Base-by-base conservation (phyloP, 2,329 filamentous ascomycete genomes). In the Neofusicoccum cordaticola region DNA sequence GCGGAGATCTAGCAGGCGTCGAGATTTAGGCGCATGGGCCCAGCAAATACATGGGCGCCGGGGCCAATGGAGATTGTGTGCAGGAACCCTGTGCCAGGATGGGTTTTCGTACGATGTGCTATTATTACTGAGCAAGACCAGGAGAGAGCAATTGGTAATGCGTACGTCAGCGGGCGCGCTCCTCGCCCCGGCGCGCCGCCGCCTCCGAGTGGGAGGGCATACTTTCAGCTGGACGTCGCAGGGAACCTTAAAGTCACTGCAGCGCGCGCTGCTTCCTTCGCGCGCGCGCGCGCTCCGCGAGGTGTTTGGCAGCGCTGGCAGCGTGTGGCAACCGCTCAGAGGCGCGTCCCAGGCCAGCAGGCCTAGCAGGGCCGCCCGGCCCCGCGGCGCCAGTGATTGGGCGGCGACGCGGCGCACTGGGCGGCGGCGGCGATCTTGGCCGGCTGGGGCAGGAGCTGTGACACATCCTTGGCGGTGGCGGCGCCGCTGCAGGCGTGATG, bases 401-500 rank as follows among this genome's bases (percentile, higher is more conserved):
- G 45, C 47, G 22, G 58, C n/a, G 31, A 11, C 17, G 45, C 35
- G 11, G 27, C 7, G 48, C 50, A 11, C 27, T 45, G 60, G 22
- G 45, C 61, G 51, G 22, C 39, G 41, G 27, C 34, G 51, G 50
- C 52, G 62, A 64, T 64, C 62, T 57, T 64, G 62, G 35, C 51
- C 35, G 5, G 31, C 19, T 48, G 51, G 31, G 42, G 62, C 62
- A 64, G 62, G 62, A 17, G 62, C 51, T 58, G 42, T 50, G 51
- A 64, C 62, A 58, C 34, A 56, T 48, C 51, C 51, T 57, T 57
- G 62, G 50, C 62, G 52, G 62, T 64, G 62, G 62, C 62, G 62
- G 62, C 62, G 51, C 51, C 37, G 37, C 17, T 60, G 56, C 56
- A 58, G 19, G 60, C 48, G 57, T 47, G 62, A 57, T 48, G 62